Conservation (phyloP, 352 stramenopile species). For the Globisporangium carolinianum region DNA sequence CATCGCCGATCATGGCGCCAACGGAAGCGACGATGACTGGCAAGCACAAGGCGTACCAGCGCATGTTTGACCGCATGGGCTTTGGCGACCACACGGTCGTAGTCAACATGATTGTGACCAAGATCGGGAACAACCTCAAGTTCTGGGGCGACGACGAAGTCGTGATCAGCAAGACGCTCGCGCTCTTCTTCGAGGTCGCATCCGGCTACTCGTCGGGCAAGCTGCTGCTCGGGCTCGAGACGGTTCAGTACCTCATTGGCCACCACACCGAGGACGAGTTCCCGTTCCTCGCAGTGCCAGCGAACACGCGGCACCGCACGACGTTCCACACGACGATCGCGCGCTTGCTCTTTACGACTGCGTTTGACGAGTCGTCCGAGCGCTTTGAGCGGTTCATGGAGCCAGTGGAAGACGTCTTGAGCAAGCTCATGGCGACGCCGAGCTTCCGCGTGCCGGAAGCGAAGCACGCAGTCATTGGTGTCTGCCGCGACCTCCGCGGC, state of each 20-base stretch:
- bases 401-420: slow-evolving; percentile 82
- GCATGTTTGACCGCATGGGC: slow-evolving; percentile 97
- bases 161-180: slow-evolving; percentile 94
- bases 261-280: slow-evolving; percentile 97
- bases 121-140: slow-evolving; percentile 99
- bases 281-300: slow-evolving; percentile 92
- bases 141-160: slow-evolving; percentile 96
- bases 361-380: slow-evolving; percentile 90
- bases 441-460: slow-evolving; percentile 72
- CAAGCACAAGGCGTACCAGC: slow-evolving; percentile 94
- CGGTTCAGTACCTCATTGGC: slow-evolving; percentile 94
- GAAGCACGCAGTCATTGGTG: slow-evolving; percentile 90
- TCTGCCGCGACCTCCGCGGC: slow-evolving; percentile 95
- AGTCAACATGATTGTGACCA: slow-evolving; percentile 98
- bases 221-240: slow-evolving; percentile 95
- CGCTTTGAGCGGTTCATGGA: slow-evolving; percentile 97
- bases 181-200: slow-evolving; percentile 96
- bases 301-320: slow-evolving; percentile 93
- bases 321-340: slow-evolving; percentile 97
- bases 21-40: slow-evolving; percentile 68
- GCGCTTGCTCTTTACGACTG: slow-evolving; percentile 93
- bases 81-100: slow-evolving; percentile 96
- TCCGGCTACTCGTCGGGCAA: slow-evolving; percentile 96
- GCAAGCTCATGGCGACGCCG: slow-evolving; percentile 71
- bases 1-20: slow-evolving; percentile 78